These are phyloP conservation scores for Alternaria infectoria DNA, from an alignment of 2,329 filamentous ascomycete genomes.

Conservation along the genomic window DNA sequence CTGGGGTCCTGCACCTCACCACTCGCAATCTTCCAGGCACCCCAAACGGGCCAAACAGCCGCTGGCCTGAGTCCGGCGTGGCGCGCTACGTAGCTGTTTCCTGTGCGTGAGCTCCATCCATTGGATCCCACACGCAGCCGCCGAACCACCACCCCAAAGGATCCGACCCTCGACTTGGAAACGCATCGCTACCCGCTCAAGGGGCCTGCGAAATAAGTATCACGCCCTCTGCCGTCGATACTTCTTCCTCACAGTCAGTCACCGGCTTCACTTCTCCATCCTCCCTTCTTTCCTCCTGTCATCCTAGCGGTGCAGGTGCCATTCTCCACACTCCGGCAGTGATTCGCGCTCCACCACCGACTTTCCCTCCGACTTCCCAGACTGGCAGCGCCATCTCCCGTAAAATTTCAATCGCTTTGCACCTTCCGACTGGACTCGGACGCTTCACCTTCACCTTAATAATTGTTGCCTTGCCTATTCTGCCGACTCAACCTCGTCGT, in stretches of 20 bases:
- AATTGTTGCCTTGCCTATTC: conserved; percentile 24
- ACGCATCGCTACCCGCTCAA: conserved; percentile 21
- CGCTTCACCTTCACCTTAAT: conserved; percentile 36
- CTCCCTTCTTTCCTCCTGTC: conserved; percentile 32
- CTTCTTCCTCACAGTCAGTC: conserved; percentile 36
- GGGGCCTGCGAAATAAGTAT: conserved; percentile 39
- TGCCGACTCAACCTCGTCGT: conserved; percentile 33
- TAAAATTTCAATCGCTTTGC: conserved; percentile 21
- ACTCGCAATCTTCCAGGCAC: conserved; percentile 34
- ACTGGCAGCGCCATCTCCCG: conserved; percentile 38
- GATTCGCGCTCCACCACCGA: conserved; percentile 24
- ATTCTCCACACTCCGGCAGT: conserved; percentile 35
- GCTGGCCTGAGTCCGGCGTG: conserved; percentile 35
- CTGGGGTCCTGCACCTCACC: conserved; percentile 33
- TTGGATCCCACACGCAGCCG: conserved; percentile 38
- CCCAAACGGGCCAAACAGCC: conserved; percentile 43
- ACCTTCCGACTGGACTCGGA: conserved; percentile 32
- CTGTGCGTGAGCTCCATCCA: conserved; percentile 23
- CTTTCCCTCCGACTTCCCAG: conserved; percentile 25
- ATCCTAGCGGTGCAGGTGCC: conserved; percentile 38
- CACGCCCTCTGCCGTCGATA: conserved; percentile 34
- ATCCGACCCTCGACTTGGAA: conserved; percentile 25
- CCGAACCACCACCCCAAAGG: conserved; percentile 32
- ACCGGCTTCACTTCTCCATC: conserved; percentile 34
- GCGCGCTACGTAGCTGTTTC: conserved; percentile 38